Base-by-base conservation (phyloP, 1,284 basidiomycete species). In the Cerrena zonata region DNA sequence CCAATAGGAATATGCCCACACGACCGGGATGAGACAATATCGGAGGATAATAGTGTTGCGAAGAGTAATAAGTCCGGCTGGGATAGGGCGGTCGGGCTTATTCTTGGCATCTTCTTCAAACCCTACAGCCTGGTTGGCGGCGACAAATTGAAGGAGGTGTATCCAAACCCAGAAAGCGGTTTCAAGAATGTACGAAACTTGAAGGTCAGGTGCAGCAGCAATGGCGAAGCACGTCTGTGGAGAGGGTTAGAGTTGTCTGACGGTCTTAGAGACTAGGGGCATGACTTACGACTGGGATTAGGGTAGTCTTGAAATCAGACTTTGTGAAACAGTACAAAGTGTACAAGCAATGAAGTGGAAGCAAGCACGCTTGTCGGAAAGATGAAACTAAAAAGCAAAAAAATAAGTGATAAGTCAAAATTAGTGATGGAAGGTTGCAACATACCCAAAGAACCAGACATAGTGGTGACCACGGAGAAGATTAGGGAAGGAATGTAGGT, bases 141-240 rank as follows among this genome's bases (percentile, higher is more conserved):
- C 56, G 41, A 68, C 63, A 56, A 61, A 65, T 18, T 70, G 70
- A 4, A 77, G 60, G 11, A 74, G 53, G 47, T 74, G 69, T 0
- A 74, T 48, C 74, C 74, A 76, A n/a, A 68, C 65, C 75, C 75
- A 76, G n/a, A 67, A 50, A 1, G 65, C 45, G n/a, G 52, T 51
- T 19, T 51, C 59, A 0, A 56, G 51, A 0, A 68, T 44, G 1
- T 52, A 53, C 2, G 42, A 24, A 5, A 52, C 15, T 7, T 53
- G 61, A 3, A 58, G 42, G 1, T 61, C 15, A 0, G 69, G 65
- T 7, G 69, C 65, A 2, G 66, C 57, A 2, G 62, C 65, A 38
- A 44, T 55, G 1, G 69, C 67, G 23, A 70, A 68, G n/a, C 63
- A 47, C 3, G 65, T 65, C 72, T 75, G 30, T 7, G 15, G 30